Percentiles rank a stretch among this genome's conserved stretches.
Evolutionary conservation across 75 land plant genomes (phyloP).

Genomic region (Selaginella tamariscina): DNA sequence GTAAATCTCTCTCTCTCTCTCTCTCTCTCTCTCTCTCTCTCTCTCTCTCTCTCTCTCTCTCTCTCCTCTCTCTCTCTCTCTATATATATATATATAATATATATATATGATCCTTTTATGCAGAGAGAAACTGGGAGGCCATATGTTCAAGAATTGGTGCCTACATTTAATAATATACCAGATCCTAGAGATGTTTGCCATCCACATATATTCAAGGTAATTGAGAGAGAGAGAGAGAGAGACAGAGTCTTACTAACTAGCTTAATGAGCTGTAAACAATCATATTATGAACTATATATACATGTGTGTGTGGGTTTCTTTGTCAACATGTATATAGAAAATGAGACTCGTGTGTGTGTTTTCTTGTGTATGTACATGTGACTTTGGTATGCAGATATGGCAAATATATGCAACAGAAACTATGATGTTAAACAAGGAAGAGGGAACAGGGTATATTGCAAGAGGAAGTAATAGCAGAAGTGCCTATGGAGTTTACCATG

Average conservation of each 20-base stretch:
- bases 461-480: not conserved
- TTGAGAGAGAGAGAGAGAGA: too few relatives aligned
- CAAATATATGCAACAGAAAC: not conserved
- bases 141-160: constrained; percentile 57
- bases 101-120: constrained; percentile 1
- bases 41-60: not conserved
- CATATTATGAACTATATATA: too few relatives aligned
- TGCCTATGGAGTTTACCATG: not conserved
- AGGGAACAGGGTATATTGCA: not conserved
- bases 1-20: constrained; percentile 30
- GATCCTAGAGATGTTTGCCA: not conserved
- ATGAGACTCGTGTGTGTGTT: too few relatives aligned
- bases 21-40: not conserved
- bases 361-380: too few relatives aligned
- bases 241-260: too few relatives aligned
- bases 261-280: too few relatives aligned
- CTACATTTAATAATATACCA: constrained; percentile 1
- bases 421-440: not conserved
- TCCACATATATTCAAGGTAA: not conserved
- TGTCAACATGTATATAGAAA: not conserved
- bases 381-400: too few relatives aligned
- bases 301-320: not conserved
- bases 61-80: not conserved
- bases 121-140: constrained; percentile 90
- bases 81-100: not conserved